Percentiles rank a stretch among this genome's conserved stretches.
Conservation (phyloP, 2,329 filamentous ascomycete genomes). For the Chaetomium olivaceum region DNA sequence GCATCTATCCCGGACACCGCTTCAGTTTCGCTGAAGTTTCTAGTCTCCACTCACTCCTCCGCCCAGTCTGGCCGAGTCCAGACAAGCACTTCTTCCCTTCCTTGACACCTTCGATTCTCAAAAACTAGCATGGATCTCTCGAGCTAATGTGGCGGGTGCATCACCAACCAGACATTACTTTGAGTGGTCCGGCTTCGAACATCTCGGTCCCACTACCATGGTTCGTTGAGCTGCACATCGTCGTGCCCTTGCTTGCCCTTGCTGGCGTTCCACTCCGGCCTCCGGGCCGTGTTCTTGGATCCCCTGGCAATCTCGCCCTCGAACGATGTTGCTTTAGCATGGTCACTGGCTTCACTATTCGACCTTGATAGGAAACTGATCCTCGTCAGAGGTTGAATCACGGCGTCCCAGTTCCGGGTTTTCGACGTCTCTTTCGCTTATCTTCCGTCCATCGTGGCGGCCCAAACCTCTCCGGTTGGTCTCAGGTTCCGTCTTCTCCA, state of each 20-base stretch:
- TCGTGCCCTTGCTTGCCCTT: neutral
- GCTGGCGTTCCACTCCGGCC: neutral
- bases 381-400: neutral
- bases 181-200: neutral
- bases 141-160: neutral
- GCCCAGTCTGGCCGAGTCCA: no score
- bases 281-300: neutral
- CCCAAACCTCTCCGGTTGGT: conserved; percentile 3
- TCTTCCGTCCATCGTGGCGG: conserved; percentile 23
- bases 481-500: conserved; percentile 7
- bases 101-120: neutral
- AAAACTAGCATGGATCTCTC: neutral
- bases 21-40: no score
- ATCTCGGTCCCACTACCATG: conserved; percentile 5
- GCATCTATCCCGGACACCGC: neutral
- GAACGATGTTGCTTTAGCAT: neutral
- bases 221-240: neutral
- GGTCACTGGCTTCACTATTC: neutral
- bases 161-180: neutral
- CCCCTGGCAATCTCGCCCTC: neutral
- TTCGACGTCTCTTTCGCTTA: conserved; percentile 13
- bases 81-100: neutral
- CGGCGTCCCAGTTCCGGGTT: conserved; percentile 22
- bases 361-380: neutral
- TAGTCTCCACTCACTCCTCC: neutral